Evolutionary conservation across 2,329 filamentous ascomycete genomes (phyloP).

Genomic region (Penicillium sp.): DNA sequence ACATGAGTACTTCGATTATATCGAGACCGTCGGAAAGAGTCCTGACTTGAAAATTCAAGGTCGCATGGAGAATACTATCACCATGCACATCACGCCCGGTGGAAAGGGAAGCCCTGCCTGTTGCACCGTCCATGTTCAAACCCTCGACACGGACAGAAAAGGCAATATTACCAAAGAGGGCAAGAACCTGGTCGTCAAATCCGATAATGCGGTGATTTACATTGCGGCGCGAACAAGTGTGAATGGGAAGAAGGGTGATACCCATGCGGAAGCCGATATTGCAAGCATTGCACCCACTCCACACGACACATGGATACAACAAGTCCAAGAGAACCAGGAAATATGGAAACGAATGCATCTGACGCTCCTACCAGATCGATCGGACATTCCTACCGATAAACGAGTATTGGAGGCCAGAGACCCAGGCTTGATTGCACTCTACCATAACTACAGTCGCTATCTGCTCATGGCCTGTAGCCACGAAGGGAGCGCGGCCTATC

Average conservation of each 20-base stretch:
- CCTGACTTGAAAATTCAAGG: background rate
- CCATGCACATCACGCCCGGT: constrained; percentile 41
- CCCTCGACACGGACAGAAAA: constrained; percentile 20
- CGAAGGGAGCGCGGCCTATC: constrained; percentile 46
- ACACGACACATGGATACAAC: constrained; percentile 26
- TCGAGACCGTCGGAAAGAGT: constrained; percentile 20
- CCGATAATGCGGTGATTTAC: constrained; percentile 37
- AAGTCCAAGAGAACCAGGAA: constrained; percentile 36
- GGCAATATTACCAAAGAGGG: constrained; percentile 34
- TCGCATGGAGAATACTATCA: constrained; percentile 27
- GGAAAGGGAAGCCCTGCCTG: constrained; percentile 37
- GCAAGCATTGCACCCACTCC: constrained; percentile 4
- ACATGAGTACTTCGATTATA: constrained; percentile 46
- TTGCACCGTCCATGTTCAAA: constrained; percentile 30
- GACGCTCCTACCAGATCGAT: constrained; percentile 22
- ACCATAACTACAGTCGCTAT: constrained; percentile 57
- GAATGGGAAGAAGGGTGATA: constrained; percentile 10
- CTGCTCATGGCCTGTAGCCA: constrained; percentile 58
- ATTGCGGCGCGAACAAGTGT: constrained; percentile 37
- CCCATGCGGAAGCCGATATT: background rate
- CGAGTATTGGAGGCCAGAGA: constrained; percentile 38
- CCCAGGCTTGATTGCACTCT: constrained; percentile 54
- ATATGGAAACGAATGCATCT: constrained; percentile 35
- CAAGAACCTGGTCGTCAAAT: constrained; percentile 39
- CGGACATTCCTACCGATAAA: constrained; percentile 33